Evolutionary conservation across 2,329 filamentous ascomycete species (phyloP).

Genomic region (Didymellaceae sp.): DNA sequence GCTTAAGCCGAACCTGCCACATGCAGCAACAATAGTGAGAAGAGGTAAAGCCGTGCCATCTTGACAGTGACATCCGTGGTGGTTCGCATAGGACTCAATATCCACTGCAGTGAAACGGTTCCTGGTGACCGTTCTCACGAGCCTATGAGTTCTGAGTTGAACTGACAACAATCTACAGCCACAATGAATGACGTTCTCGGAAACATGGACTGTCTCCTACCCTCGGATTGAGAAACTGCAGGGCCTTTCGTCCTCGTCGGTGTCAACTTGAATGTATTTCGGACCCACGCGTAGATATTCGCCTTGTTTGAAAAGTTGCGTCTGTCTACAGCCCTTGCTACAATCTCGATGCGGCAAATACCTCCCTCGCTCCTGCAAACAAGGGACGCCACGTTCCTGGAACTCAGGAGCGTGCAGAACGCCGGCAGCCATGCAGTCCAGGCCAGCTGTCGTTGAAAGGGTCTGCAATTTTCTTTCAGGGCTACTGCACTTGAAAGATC

Average conservation of each 20-base stretch:
- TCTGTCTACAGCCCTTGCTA: constrained; percentile 10
- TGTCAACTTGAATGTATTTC: too few relatives aligned
- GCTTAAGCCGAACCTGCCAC: constrained; percentile 1
- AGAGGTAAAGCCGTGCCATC: too few relatives aligned
- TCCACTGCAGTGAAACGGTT: too few relatives aligned
- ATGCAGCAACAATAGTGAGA: background rate
- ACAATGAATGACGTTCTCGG: too few relatives aligned
- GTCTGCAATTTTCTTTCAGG: background rate
- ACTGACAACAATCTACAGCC: too few relatives aligned
- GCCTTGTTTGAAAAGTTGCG: background rate
- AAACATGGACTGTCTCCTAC: too few relatives aligned
- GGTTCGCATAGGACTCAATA: too few relatives aligned
- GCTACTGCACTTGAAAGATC: background rate
- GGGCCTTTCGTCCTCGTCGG: too few relatives aligned
- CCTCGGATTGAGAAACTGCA: constrained; percentile 3
- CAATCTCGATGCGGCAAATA: background rate
- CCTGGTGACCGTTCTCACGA: too few relatives aligned
- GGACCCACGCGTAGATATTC: background rate
- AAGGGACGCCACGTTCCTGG: constrained; percentile 13
- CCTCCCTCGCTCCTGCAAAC: constrained; percentile 12
- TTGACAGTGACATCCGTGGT: background rate
- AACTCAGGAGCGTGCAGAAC: constrained; percentile 3
- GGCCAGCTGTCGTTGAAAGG: constrained; percentile 3
- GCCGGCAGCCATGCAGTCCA: constrained; percentile 9
- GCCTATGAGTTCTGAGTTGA: too few relatives aligned